Evolutionary conservation across 2,329 filamentous ascomycete genomes (phyloP).

Genomic region (Apiospora saccharicola): DNA sequence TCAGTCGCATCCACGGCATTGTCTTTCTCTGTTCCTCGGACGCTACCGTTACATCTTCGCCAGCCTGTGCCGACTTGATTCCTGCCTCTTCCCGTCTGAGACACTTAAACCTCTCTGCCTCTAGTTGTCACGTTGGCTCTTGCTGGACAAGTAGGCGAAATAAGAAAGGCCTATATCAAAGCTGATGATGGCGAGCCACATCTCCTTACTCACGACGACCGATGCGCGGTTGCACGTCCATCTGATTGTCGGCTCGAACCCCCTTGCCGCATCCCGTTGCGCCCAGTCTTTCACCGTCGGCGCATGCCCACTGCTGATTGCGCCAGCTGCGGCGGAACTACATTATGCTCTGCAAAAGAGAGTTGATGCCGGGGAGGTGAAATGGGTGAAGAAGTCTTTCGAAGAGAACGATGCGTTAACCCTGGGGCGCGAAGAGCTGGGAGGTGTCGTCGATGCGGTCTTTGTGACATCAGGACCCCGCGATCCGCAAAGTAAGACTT

Average conservation of each 20-base stretch:
- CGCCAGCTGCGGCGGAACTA: constrained; percentile 68
- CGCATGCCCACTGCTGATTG: constrained; percentile 80
- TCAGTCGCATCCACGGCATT: neutral
- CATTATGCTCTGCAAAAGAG: constrained; percentile 67
- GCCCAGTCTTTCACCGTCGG: constrained; percentile 81
- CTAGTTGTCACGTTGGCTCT: neutral
- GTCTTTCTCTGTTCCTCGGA: neutral
- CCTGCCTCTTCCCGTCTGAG: neutral
- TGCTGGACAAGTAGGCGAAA: neutral
- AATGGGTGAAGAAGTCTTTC: constrained; percentile 73
- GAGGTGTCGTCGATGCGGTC: constrained; percentile 83
- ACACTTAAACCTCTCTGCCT: neutral
- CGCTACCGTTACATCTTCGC: neutral
- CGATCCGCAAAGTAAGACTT: constrained; percentile 47
- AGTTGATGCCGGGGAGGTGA: constrained; percentile 70
- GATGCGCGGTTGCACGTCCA: constrained; percentile 78
- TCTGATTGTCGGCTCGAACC: constrained; percentile 84
- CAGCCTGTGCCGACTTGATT: no score
- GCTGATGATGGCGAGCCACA: constrained; percentile 36
- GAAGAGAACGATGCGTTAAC: constrained; percentile 74
- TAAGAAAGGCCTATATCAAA: neutral
- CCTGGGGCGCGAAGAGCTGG: constrained; percentile 82
- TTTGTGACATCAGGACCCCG: constrained; percentile 76
- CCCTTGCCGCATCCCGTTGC: constrained; percentile 86
- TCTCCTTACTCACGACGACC: constrained; percentile 74